Base-by-base conservation (phyloP, 2,329 filamentous ascomycete genomes). In the Aspergillus candidus region DNA sequence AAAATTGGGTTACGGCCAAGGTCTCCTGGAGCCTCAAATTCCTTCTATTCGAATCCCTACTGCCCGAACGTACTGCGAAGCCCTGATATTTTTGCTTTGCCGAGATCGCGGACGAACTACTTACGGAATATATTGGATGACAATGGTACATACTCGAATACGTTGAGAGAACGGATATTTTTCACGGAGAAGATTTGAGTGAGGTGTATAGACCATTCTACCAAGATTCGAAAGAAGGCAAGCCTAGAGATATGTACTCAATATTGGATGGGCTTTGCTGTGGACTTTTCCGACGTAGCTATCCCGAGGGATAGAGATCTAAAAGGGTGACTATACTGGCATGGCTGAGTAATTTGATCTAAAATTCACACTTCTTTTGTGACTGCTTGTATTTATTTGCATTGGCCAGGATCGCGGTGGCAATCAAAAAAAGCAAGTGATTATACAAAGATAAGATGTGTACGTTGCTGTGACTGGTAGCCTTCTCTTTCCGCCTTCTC, bases 61-160 rank as follows among this genome's bases (percentile, higher is more conserved):
- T 12, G 14, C 53, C 30, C 3, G 40, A 15, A 50, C 18, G 35
- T 56, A 52, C 31, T 54, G 48, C 32, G 52, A 57, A 41, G 46
- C 52, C 32, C 8, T 57, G 8, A 56, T 56, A 13, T 29, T 46
- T 35, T 46, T 56, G 14, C 35, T 53, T 45, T 57, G 52, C 48
- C 52, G 49, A 17, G 50, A 55, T 43, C 34, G 46, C 13, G 48
- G 12, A 11, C 52, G 29, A 15, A 15, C 15, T 39, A 6, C 15
- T 27, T 38, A 34, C 38, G 33, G 45, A 39, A 35, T 11, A 18
- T 54, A 55, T 35, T 55, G 54, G 54, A 44, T 55, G 46, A 41
- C 46, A 18, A 45, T 54, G 22, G 1, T 58, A 58, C 42, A 48
- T 56, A 22, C 3, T 52, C 8, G 54, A 53, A 42, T 58, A 46